phyloP scores from a whole-genome alignment of 202 grass and related monocot genomes.

The Miscanthus sacchariflorus region DNA sequence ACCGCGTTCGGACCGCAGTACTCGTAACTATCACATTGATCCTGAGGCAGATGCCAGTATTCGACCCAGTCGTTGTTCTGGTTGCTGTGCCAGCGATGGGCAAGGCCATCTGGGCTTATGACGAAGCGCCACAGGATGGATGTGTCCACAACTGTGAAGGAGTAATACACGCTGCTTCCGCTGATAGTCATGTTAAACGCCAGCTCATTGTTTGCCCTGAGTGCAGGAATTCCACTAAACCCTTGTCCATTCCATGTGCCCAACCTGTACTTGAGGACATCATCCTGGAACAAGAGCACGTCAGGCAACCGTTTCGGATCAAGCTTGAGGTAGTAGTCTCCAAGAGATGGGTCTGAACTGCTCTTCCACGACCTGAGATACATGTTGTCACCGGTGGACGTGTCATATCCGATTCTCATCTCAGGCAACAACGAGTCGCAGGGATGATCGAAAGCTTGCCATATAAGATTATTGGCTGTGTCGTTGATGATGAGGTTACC shows the following conservation, averaged over 20 bases:
- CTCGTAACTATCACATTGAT: background rate
- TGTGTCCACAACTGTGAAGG: background rate
- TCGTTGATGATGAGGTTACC: conserved; percentile 38
- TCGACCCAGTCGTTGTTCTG: background rate
- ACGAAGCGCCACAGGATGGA: conserved; percentile 10
- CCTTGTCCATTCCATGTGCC: conserved; percentile 40
- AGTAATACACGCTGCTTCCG: conserved; percentile 1
- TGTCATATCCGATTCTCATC: conserved; percentile 32
- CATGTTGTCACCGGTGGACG: background rate
- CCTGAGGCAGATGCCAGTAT: conserved; percentile 31
- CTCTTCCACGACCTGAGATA: conserved; percentile 37
- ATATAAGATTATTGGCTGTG: background rate
- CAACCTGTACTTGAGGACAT: background rate
- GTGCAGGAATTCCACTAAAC: conserved; percentile 22
- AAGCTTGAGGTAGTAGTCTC: background rate
- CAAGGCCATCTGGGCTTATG: conserved; percentile 3
- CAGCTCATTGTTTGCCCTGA: background rate
- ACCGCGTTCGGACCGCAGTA: conserved; percentile 29
- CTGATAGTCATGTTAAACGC: background rate
- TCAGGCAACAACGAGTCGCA: conserved; percentile 35
- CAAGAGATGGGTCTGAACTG: conserved; percentile 19
- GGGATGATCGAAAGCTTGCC: conserved; percentile 35
- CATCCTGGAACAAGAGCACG: background rate
- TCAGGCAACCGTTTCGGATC: conserved; percentile 31
- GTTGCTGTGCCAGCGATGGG: conserved; percentile 13